Conservation (phyloP, 2,329 filamentous ascomycete species). For the Hypomyces perniciosus region DNA sequence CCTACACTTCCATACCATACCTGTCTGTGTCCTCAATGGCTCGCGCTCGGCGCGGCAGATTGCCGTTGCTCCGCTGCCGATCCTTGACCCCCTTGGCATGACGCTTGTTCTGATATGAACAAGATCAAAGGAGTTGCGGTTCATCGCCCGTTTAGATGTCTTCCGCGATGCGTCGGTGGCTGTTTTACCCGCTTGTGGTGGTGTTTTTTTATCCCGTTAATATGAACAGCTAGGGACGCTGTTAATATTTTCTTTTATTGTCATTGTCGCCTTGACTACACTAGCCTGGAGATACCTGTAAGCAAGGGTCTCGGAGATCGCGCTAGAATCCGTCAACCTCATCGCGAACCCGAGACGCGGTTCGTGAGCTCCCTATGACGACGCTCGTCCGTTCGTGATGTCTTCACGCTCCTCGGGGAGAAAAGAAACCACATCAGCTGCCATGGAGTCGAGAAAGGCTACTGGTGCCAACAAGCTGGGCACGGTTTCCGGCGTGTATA, state of each 20-base stretch:
- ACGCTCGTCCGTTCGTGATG: conserved; percentile 2
- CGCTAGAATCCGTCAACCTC: neutral
- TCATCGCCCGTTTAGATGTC: neutral
- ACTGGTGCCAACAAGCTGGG: conserved; percentile 57
- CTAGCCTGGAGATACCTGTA: neutral
- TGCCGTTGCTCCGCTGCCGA: conserved; percentile 8
- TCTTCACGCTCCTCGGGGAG: conserved; percentile 13
- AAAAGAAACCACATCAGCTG: conserved; percentile 12
- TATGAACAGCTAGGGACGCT: conserved; percentile 1
- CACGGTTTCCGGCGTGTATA: conserved; percentile 73
- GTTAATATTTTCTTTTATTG: neutral
- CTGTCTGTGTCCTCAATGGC: neutral
- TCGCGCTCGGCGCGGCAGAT: conserved; percentile 1
- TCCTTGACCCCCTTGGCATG: conserved; percentile 6
- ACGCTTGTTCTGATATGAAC: neutral
- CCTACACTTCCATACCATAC: too few relatives aligned
- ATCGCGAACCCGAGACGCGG: neutral
- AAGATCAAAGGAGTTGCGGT: neutral
- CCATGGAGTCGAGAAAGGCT: conserved; percentile 31
- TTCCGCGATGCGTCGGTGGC: neutral
- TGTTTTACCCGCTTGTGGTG: neutral
- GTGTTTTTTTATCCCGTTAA: neutral
- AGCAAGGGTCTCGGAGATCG: neutral
- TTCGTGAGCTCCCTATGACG: neutral
- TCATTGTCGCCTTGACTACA: neutral